Evolutionary conservation across 192 early-diverging fungal genomes (phyloP).

Genomic region (Phycomyces nitens): DNA sequence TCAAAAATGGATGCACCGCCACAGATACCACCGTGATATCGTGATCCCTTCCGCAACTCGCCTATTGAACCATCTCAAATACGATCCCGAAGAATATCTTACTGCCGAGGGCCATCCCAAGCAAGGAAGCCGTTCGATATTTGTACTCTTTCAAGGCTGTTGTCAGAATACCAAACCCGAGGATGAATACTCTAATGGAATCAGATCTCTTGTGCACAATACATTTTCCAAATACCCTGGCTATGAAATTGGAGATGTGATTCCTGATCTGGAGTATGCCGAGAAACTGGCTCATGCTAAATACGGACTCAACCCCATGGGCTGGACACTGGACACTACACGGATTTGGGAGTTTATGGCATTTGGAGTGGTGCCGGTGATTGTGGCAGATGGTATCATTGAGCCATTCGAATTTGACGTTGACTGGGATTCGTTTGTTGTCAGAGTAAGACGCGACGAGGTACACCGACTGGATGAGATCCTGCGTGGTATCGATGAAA

Average conservation of each 20-base stretch:
- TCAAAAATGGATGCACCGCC: constrained; percentile 10
- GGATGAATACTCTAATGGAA: constrained; percentile 37
- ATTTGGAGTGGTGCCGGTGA: constrained; percentile 47
- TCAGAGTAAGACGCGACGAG: constrained; percentile 37
- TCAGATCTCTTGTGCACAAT: constrained; percentile 39
- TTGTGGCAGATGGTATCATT: constrained; percentile 48
- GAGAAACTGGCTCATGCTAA: constrained; percentile 35
- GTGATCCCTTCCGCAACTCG: constrained; percentile 42
- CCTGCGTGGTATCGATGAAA: constrained; percentile 31
- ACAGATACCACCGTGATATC: constrained; percentile 36
- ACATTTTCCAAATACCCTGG: constrained; percentile 32
- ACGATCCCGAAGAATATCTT: constrained; percentile 25
- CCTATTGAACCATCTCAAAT: constrained; percentile 27
- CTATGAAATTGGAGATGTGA: constrained; percentile 35
- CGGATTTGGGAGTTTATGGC: constrained; percentile 50
- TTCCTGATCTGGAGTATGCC: constrained; percentile 35
- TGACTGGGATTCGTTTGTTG: constrained; percentile 42
- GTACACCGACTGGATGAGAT: constrained; percentile 39
- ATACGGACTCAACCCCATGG: constrained; percentile 43
- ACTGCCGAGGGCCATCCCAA: constrained; percentile 24
- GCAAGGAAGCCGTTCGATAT: constrained; percentile 20
- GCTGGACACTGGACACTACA: constrained; percentile 40
- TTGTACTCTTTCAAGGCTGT: constrained; percentile 35
- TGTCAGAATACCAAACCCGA: no score
- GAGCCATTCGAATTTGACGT: constrained; percentile 49